Base-by-base conservation (phyloP, 306 rosid genomes). In the Neltuma alba region DNA sequence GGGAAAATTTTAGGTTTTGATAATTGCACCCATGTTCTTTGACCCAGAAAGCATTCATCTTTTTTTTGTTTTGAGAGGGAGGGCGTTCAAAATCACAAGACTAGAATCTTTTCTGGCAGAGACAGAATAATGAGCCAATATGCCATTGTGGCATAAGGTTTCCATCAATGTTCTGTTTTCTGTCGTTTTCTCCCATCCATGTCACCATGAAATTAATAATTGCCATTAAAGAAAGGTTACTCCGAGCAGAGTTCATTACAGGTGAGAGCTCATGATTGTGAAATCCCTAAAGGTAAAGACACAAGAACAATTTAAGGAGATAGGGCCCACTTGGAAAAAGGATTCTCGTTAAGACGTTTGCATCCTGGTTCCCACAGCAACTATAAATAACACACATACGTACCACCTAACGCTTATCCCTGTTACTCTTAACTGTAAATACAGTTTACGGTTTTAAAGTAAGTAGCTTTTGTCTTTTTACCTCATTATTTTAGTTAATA, bases 291-390 rank as follows among this genome's bases (percentile, higher is more conserved):
- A 76, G 55, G 37, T 48, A 15, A 9, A 58, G 82, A 82, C 85
- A 79, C 11, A 33, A 41, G 79, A 79, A 79, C 60, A 34, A 20
- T 61, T 77, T 69, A 70, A 77, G 77, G 2, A 30, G 62, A 79
- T 64, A 68, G 86, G 84, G 33, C 79, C 85, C 84, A 72, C 83
- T 28, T 33, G 50, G 36, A 62, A 76, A 72, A 85, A 52, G 25
- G 58, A 79, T 85, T 86, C 87, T 86, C 85, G 85, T 89, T 85
- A 72, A 13, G 85, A 66, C 89, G 77, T 93, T 89, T 86, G 78
- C 82, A 83, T 79, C 79, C 64, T 37, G 82, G 57, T 79, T 85
- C 79, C 89, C 75, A 73, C 80, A 87, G 73, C 81, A 81, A 83
- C 72, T 83, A 86, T 15, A 13, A 70, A 30, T 67, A 20, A 63